Evolutionary conservation across 1,284 basidiomycete genomes (phyloP), one percentile per base, ranked within the genome.

Genomic region (Ganoderma sp.): DNA sequence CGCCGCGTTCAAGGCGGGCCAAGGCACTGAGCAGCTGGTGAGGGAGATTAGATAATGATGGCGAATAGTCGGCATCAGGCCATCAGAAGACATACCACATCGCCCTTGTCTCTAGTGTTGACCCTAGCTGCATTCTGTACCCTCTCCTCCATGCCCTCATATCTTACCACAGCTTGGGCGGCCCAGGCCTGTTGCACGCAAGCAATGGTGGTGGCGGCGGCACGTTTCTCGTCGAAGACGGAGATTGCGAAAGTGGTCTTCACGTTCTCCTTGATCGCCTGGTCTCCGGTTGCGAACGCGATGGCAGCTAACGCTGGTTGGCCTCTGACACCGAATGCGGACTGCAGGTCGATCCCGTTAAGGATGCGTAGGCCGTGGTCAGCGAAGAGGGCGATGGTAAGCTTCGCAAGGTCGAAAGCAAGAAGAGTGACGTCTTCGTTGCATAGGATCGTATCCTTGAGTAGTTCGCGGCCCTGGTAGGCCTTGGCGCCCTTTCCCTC

Each of bases 301-400:
- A 90, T 82, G 0, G 83, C 82, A 0, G 75, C 76, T 17, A 81
- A 69, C 0, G 85, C 85, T 45, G 80, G 81, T 22, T 85, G 82
- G 4, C 61, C 62, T 8, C 41, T 28, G 22, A 65, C 64, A 65
- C 68, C 63, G 65, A 73, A 75, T 0, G 70, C 73, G 60, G 63
- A 68, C 73, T 90, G 88, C 25, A 92, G 79, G 71, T 92, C 89
- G 58, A 91, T 78, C 10, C 78, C 85, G 56, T 82, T 79, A 10
- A 72, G 67, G 25, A 88, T 76, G 28, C 77, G 77, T 5, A 87
- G 57, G 0, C 75, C 75, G 10, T 80, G 71, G 58, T 88, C 84
- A n/a, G 73, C 62, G 72, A 76, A 80, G 19, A 89, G 75, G 2
- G 83, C 76, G 2, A 81, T 71, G 0, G 82, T 80, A 2, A 89